Conservation (phyloP, 2,329 filamentous ascomycete genomes). For the Coniochaeta ligniaria region DNA sequence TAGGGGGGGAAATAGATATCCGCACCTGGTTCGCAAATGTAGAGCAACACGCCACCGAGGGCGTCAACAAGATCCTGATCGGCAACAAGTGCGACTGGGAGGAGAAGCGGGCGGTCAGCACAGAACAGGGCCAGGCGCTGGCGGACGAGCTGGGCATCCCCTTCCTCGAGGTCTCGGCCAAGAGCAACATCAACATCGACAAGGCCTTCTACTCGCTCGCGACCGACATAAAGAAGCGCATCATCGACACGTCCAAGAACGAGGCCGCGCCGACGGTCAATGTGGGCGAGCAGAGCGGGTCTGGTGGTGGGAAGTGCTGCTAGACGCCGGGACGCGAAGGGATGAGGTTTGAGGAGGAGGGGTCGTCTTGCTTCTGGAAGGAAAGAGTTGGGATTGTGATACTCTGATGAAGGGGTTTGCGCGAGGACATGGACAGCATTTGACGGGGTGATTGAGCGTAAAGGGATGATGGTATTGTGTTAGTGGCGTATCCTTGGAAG, state of each 20-base stretch:
- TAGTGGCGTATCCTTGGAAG: not conserved
- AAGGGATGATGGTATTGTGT: not conserved
- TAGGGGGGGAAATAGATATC: slow-evolving; percentile 61
- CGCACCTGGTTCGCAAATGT: slow-evolving; percentile 99
- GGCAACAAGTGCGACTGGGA: slow-evolving; percentile 99
- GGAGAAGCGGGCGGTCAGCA: slow-evolving; percentile 92
- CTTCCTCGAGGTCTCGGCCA: slow-evolving; percentile 96
- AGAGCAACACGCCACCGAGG: slow-evolving; percentile 95
- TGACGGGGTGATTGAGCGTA: not conserved
- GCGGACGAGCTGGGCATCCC: slow-evolving; percentile 95
- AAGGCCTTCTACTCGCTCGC: slow-evolving; percentile 96
- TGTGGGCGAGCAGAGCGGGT: slow-evolving; percentile 51
- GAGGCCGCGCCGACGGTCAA: slow-evolving; percentile 63
- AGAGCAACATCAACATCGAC: slow-evolving; percentile 99
- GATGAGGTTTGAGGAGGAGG: not conserved
- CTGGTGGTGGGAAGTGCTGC: slow-evolving; percentile 66
- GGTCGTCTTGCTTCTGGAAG: not conserved
- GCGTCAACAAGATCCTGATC: slow-evolving; percentile 99
- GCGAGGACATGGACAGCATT: not conserved
- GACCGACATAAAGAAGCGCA: slow-evolving; percentile 94
- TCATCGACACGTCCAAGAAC: slow-evolving; percentile 84
- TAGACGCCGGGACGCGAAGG: slow-evolving; percentile 24
- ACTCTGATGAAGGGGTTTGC: not conserved
- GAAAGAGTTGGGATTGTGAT: not conserved
- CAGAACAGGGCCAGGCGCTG: slow-evolving; percentile 85